Evolutionary conservation across 2,329 filamentous ascomycete genomes (phyloP), one percentile per base, ranked within the genome.

Genomic region (Pestalotiopsis sp.): DNA sequence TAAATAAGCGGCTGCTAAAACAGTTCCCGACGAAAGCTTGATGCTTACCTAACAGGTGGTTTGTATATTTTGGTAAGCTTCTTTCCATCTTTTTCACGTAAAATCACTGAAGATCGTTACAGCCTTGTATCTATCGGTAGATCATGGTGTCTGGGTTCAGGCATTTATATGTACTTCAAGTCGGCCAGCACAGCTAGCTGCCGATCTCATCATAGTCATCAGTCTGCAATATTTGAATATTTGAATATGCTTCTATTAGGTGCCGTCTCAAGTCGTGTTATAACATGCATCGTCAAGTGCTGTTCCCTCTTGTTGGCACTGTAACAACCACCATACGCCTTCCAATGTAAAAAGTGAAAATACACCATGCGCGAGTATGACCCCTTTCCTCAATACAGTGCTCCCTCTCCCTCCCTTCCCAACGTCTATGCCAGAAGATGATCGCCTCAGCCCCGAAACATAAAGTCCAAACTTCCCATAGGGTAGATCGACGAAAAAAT

Each of bases 211-310:
- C 3, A 27, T 20, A 52, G 3, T n/a, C 20, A 3, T 20, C 9
- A 9, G 5, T 6, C 11, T 52, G 14, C 17, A 52, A n/a, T 52
- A 52, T 27, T 27, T 27, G 27, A 52, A n/a, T 52, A 52, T 27
- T 27, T 27, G 27, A 59, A 59, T 36, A 39, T 52, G 45, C 45
- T 62, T 62, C 59, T 62, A 62, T 62, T 62, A 62, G 59, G 59
- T 62, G n/a, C 45, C 31, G 23, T 39, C 59, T 39, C n/a, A 20
- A 62, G n/a, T 62, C 59, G 36, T 36, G 59, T 39, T 38, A 36
- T 62, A 62, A 62, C 59, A 62, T 62, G 27, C 31, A 62, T 62
- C 59, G 59, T 62, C 59, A 62, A 39, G 59, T 62, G 59, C 59
- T 39, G 57, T 62, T 62, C 59, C 59, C n/a, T 20, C 20, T n/a